Base-by-base conservation (phyloP, 139 green algal species). In the Pycnococcus provasolii region DNA sequence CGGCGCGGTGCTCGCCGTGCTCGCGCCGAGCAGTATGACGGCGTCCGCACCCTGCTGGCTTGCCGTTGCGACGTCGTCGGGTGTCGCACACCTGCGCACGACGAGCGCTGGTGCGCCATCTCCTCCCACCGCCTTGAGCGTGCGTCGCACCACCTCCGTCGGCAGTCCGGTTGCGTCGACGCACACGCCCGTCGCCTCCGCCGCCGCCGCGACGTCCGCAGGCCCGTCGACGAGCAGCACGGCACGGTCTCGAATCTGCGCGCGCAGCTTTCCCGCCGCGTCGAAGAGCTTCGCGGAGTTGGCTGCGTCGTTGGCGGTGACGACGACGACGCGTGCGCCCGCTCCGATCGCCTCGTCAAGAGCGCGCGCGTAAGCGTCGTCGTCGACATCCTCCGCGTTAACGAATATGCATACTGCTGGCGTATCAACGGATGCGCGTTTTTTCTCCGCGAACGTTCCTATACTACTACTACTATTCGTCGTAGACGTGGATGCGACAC, bases 191-290 rank as follows among this genome's bases (percentile, higher is more conserved):
- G 96, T 85, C 2, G 87, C 88, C 9, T 75, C 82, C 1, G 83
- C 82, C 1, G 89, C 91, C 41, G 82, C 76, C 1, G 86, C 91
- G 58, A 97, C 90, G 73, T 97, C 91, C 4, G 83, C 84, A 13
- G 90, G 71, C 61, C 96, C 88, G 37, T 80, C 60, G 15, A 97
- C 68, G 26, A 97, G 77, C 57, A 97, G 75, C 6, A 78, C 55
- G 4, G 86, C 87, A 0, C 90, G 71, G 1, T 86, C 86, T 2
- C 89, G 75, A 57, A 96, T 48, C 46, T 83, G 3, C 40, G 83
- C 83, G 59, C 86, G 84, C 0, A 96, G 58, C 1, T 67, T 60
- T 6, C 84, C 60, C 0, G 87, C 86, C 4, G 91, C 87, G 26
- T 92, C 79, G 53, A 95, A 96, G 53, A 97, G 77, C 26, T 26